Percentiles rank a stretch among this genome's conserved stretches.
Conservation (phyloP, 2,329 filamentous ascomycete species). For the Cladosporium austrohemisphaericum region DNA sequence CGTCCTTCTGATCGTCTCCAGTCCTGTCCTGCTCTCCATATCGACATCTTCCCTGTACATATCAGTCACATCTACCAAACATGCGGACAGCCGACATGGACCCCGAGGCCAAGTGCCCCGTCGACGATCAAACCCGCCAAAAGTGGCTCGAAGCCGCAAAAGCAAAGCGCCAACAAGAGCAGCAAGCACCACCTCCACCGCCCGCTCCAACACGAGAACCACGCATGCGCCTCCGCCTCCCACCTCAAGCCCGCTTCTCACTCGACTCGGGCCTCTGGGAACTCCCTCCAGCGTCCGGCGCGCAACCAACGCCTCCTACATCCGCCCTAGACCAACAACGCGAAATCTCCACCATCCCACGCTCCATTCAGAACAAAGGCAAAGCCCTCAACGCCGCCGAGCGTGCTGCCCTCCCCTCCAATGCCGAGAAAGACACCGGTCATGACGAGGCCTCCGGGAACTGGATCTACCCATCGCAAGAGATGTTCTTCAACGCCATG, state of each 20-base stretch:
- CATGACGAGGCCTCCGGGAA: constrained; percentile 69
- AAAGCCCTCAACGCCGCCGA: constrained; percentile 37
- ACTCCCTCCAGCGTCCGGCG: constrained; percentile 15
- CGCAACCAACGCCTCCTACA: constrained; percentile 33
- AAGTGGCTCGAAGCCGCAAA: constrained; percentile 75
- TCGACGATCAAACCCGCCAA: constrained; percentile 84
- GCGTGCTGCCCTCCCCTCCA: constrained; percentile 51
- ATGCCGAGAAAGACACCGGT: constrained; percentile 74
- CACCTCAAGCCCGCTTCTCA: constrained; percentile 26
- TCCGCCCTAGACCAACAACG: constrained; percentile 60
- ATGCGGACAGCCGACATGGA: constrained; percentile 34
- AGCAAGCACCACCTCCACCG: constrained; percentile 27
- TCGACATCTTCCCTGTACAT: background rate
- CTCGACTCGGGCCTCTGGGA: constrained; percentile 34
- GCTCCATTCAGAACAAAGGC: constrained; percentile 38
- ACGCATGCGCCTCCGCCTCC: constrained; percentile 19
- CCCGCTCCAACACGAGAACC: constrained; percentile 13
- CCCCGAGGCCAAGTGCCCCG: constrained; percentile 60
- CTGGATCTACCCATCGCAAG: constrained; percentile 95
- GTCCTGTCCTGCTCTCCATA: background rate
- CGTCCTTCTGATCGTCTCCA: background rate
- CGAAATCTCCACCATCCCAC: constrained; percentile 72
- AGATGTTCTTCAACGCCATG: constrained; percentile 98
- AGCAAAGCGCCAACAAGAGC: constrained; percentile 33
- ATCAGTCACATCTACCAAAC: constrained; percentile 5